Base-by-base conservation (phyloP, 768 basidiomycete species). In the Mycena epipterygia region DNA sequence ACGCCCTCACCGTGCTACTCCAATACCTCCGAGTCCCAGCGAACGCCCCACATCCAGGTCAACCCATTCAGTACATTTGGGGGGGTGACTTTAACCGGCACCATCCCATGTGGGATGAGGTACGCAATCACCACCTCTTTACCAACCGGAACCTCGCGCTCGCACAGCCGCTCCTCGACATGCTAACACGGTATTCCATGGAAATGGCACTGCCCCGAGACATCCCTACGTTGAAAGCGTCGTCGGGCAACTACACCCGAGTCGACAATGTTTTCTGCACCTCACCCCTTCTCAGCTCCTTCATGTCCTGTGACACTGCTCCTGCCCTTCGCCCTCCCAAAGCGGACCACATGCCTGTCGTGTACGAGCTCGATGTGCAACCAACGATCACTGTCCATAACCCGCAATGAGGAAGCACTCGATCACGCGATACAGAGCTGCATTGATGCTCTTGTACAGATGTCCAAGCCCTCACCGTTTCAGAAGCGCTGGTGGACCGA, bases 191-290 rank as follows among this genome's bases (percentile, higher is more conserved):
- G 0, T 55, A 80, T 56, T 69, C 73, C 0, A 77, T 89, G 74
- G 9, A 65, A 0, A 83, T 84, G 82, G 63, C 77, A 0, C 79
- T 89, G 0, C 83, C 81, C 0, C 60, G 74, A 12, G 76, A 75
- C 0, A 74, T 76, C 0, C 84, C 84, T 0, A 89, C 84, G 0
- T 76, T 88, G 0, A 44, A 81, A n/a, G 74, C 80, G 0, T 53
- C 32, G 2, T 77, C 84, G 0, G 79, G 81, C 17, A 85, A 83
- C 61, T 78, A 75, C 53, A 82, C 82, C 8, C 56, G 82, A 16
- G 79, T 80, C 7, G 85, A 88, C 75, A 88, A 89, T 61, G 81
- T 88, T 0, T 88, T 84, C 68, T 68, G 73, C 35, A 70, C 80
- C 7, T 41, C 52, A 0, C 39, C 63, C 0, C 51, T 81, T 0